Evolutionary conservation across 345 rosid genomes (phyloP).

Genomic region (Psidium friedrichsthalianum): DNA sequence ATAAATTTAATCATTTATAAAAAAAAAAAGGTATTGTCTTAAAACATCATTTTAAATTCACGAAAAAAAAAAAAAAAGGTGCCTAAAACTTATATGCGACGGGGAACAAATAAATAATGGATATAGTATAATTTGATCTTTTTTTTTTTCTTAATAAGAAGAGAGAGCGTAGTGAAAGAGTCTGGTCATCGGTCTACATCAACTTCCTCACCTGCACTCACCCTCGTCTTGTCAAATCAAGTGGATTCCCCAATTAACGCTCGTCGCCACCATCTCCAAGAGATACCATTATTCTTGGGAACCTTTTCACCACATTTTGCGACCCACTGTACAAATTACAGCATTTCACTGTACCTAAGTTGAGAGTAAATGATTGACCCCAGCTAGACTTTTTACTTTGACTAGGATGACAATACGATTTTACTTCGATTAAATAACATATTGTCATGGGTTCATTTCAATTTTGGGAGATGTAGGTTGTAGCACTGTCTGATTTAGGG

Average conservation of each 20-base stretch:
- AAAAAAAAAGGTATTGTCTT: too few species aligned
- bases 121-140: neutral
- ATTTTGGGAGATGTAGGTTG: neutral
- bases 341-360: neutral
- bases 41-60: too few species aligned
- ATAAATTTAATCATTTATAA: too few species aligned
- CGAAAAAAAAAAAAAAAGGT: neutral
- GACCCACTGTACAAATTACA: neutral
- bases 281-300: neutral
- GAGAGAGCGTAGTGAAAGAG: constrained; percentile 9
- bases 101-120: neutral
- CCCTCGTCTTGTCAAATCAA: constrained; percentile 39
- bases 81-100: neutral
- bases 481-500: neutral
- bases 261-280: neutral
- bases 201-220: constrained; percentile 23
- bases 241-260: neutral
- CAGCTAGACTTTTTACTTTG: neutral
- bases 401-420: neutral
- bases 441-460: neutral
- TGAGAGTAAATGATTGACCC: neutral
- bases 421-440: neutral
- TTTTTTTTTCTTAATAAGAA: neutral
- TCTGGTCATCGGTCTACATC: constrained; percentile 37
- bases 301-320: neutral